Evolutionary conservation across 2,329 filamentous ascomycete species (phyloP), one percentile per base, ranked within the genome.

Genomic region (Neoarthrinium moseri): DNA sequence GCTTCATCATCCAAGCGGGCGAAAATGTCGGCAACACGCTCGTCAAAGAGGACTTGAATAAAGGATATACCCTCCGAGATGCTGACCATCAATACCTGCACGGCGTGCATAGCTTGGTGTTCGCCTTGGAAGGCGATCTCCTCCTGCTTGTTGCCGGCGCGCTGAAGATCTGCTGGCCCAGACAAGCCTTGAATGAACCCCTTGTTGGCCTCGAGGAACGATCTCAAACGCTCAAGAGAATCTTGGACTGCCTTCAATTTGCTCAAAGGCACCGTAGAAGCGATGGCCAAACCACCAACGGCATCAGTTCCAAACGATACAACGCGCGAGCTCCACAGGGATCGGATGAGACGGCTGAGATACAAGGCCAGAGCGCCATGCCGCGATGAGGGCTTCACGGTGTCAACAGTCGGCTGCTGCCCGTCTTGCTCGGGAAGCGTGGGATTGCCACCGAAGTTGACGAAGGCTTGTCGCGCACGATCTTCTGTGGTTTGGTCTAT

Each of bases 51-150:
- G 62, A 96, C 94, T 18, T 92, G 77, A 4, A 96, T 90, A 57
- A 99, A 99, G 0, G 92, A 95, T 42, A 99, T 96, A 4, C 94
- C 94, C 65, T 99, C 94, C 6, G 94, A 91, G 30, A 96, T 94
- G 64, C 90, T 90, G 45, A 86, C 85, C 65, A 96, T 89, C 20
- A 99, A 75, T 53, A 87, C 84, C 51, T 95, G 82, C 39, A 99
- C 73, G 2, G 90, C 90, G 60, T 94, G 87, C 53, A 99, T 78
- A 10, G 91, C 91, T 56, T 95, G 89, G 63, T 99, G 92, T 66
- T 99, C 94, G 12, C 90, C 92, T 64, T 96, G 92, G 18, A 96
- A 75, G 1, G 91, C 89, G 38, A 96, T 81, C 65, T 97, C 92
- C 57, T 96, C 94, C 61, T 96, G 88, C 52, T 92, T 86, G 46